Evolutionary conservation across 495 filamentous ascomycete species (phyloP), one percentile per base, ranked within the genome.

Genomic region (Trichocladium uniseriatum): DNA sequence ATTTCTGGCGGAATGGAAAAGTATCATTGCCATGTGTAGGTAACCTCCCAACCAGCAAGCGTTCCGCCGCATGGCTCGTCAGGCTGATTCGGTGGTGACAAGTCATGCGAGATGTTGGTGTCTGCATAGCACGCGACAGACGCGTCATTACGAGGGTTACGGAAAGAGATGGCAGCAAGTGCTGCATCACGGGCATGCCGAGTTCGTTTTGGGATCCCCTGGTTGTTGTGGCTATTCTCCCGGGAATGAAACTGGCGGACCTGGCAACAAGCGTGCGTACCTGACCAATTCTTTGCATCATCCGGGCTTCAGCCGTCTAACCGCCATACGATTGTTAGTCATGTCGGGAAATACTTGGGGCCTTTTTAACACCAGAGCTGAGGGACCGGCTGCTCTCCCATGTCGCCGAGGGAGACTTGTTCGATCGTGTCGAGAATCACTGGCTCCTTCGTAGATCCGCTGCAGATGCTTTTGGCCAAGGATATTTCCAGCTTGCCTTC

Each of bases 371-470:
- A 27, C 24, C 24, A 4, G 8, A 3, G 24, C 24, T 27, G 24
- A 27, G 24, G 24, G 24, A 27, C 24, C 24, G 24, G 24, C 24
- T 27, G 24, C 24, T 27, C 24, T 27, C 24, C 24, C 4, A 27
- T 16, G 21, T 15, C 24, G 14, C 38, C 21, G 19, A 41, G 21
- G n/a, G n/a, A 41, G 21, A 28, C 0, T 28, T 6, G n/a, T 41
- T 15, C 21, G 21, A 41, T 11, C 21, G 20, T 22, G 38, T 41
- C 38, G 38, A 27, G 11, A 41, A 41, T 27, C 38, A 41, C 19
- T 40, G 38, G 38, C 20, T 40, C 19, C 38, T 40, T 40, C 38
- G 38, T 40, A 40, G 24, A 40, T 40, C 38, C 22, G 38, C 38
- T 11, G 38, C 38, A 38, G 35, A 4, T 3, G 35, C 35, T n/a